Base-by-base conservation (phyloP, 345 rosid genomes). In the Lenwebbia sp. region DNA sequence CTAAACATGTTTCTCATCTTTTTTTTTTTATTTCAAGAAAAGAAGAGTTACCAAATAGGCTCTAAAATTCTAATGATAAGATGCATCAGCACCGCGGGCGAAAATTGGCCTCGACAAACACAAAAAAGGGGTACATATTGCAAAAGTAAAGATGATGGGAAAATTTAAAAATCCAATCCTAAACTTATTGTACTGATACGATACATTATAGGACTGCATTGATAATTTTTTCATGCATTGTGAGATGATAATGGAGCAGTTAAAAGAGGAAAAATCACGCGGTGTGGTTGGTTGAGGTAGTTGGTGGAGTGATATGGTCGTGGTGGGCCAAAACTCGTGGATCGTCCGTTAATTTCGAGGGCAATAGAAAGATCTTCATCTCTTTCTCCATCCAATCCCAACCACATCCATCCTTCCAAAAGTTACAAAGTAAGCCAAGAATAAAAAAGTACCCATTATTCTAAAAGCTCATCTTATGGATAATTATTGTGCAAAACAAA, bases 401-500 rank as follows among this genome's bases (percentile, higher is more conserved):
- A 22, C 28, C 60, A 1, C 54, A 53, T 52, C 25, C 55, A 53
- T 62, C 44, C 14, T 70, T 70, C 81, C 26, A 70, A 70, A 37
- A 37, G 47, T 37, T 70, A 33, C 78, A 33, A 33, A 70, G 78
- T 7, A 9, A 33, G 11, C 13, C 41, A 15, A 10, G 17, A 70
- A 33, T 0, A 4, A 8, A 19, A 70, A 1, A 33, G 4, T 0
- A 33, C 76, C 44, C 78, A 70, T 17, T 19, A 33, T 62, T 30
- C 8, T 19, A 65, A 11, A 30, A 15, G 19, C 76, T 65, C 76
- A 8, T 3, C 44, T 70, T 33, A 70, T 70, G 19, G 4, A 70
- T 70, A 19, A 37, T 50, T 50, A 50, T 49, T 49, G 51, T 10
- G 51, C 13, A 44, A 44, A 44, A 44, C 7, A 44, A 44, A 7